Evolutionary conservation across 2,329 filamentous ascomycete species (phyloP).

Genomic region (Beauveria scarabaeidicola): DNA sequence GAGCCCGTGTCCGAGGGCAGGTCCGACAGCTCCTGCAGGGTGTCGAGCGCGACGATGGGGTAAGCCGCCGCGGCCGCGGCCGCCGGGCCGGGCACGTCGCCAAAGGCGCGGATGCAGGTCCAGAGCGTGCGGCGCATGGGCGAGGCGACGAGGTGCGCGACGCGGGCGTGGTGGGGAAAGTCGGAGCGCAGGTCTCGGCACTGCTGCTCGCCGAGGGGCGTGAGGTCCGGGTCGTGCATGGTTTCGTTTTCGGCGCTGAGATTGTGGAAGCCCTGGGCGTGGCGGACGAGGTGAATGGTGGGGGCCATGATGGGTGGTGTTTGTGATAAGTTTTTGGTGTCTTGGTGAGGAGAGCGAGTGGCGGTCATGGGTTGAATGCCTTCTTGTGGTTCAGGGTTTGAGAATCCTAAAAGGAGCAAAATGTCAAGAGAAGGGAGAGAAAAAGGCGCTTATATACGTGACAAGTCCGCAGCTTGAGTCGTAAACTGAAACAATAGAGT

Average conservation of each 20-base stretch:
- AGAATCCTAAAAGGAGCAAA: too few relatives aligned
- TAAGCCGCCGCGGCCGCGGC: conserved; percentile 19
- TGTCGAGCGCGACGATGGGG: conserved; percentile 57
- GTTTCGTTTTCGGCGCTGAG: conserved; percentile 59
- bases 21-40: conserved; percentile 69
- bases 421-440: too few relatives aligned
- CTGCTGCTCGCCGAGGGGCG: conserved; percentile 66
- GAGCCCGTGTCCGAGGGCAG: conserved; percentile 71
- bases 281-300: conserved; percentile 60
- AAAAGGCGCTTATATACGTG: too few relatives aligned
- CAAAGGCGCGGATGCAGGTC: conserved; percentile 66
- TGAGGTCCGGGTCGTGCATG: conserved; percentile 71
- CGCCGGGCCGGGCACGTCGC: conserved; percentile 27
- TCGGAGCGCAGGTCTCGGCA: conserved; percentile 51
- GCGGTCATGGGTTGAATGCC: neutral
- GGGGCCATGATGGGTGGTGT: conserved; percentile 33
- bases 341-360: neutral
- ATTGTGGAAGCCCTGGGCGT: conserved; percentile 78
- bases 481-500: too few relatives aligned
- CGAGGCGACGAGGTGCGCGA: conserved; percentile 68
- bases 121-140: conserved; percentile 74
- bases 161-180: conserved; percentile 57
- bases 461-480: too few relatives aligned
- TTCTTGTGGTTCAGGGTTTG: too few relatives aligned
- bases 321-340: neutral